Percentiles rank a stretch among this genome's conserved stretches.
phyloP scores from a whole-genome alignment of 2,329 filamentous ascomycete genomes.

The Colletotrichum sp. region DNA sequence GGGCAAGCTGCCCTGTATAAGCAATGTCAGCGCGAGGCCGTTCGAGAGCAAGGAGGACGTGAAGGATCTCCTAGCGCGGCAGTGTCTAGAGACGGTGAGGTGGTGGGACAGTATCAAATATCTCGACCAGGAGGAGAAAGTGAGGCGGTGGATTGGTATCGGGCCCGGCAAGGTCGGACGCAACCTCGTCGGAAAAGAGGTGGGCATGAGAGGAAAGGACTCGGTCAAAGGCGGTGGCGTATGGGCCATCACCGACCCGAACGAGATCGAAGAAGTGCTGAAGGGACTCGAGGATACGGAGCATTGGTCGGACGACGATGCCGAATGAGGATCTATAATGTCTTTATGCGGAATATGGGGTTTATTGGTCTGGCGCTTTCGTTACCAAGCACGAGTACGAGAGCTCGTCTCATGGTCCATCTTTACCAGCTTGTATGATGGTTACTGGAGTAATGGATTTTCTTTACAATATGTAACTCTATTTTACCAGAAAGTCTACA shows the following conservation, averaged over 20 bases:
- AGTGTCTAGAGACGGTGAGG: slow-evolving; percentile 88
- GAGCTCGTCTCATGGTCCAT: not conserved
- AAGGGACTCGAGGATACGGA: slow-evolving; percentile 70
- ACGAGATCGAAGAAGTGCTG: slow-evolving; percentile 73
- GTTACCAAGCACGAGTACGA: not conserved
- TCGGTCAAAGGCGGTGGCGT: slow-evolving; percentile 87
- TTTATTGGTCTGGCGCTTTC: not conserved
- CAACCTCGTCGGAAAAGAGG: slow-evolving; percentile 94
- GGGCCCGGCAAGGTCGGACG: slow-evolving; percentile 93
- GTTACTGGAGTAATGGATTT: not conserved
- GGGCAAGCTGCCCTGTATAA: slow-evolving; percentile 76
- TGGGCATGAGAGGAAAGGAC: slow-evolving; percentile 82
- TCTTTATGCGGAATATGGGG: not conserved
- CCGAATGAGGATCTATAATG: slow-evolving; percentile 26
- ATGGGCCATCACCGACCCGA: slow-evolving; percentile 86
- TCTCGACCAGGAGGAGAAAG: slow-evolving; percentile 81
- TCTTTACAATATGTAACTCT: not conserved
- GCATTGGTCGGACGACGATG: slow-evolving; percentile 52
- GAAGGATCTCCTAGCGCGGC: slow-evolving; percentile 78
- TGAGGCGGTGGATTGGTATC: slow-evolving; percentile 87
- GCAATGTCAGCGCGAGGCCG: slow-evolving; percentile 83
- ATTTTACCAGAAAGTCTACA: not conserved
- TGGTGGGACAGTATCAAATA: slow-evolving; percentile 97
- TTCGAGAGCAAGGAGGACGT: slow-evolving; percentile 77
- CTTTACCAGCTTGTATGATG: not conserved